These are phyloP conservation scores for Botrytis squamosa DNA, from an alignment of 2,329 filamentous ascomycete genomes.

Conservation along the genomic window DNA sequence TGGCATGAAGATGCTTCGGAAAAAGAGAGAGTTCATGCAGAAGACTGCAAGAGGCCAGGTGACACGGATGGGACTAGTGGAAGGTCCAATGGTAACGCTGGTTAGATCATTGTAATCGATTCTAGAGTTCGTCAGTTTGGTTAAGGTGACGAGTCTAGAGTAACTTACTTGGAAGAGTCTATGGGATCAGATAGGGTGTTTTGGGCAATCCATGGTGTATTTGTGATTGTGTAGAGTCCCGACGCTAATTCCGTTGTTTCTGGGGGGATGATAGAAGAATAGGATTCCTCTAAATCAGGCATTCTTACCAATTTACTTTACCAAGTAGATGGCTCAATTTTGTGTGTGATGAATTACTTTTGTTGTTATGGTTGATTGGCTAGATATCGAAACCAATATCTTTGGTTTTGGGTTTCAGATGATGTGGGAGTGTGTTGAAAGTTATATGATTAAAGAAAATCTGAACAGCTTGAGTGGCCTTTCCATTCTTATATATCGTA, in stretches of 20 bases:
- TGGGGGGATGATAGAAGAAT: background rate
- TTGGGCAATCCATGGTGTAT: background rate
- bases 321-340: background rate
- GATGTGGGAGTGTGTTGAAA: background rate
- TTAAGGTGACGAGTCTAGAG: rapidly evolving
- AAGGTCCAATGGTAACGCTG: background rate
- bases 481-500: background rate
- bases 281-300: background rate
- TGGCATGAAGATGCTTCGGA: slow-evolving; percentile 1
- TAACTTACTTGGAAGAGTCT: background rate
- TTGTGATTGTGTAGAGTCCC: background rate
- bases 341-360: background rate
- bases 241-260: too few species aligned
- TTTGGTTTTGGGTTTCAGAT: rapidly evolving
- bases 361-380: background rate
- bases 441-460: background rate
- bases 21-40: slow-evolving; percentile 3
- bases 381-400: background rate
- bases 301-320: background rate
- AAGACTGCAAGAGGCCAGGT: background rate
- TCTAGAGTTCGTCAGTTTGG: background rate
- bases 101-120: background rate
- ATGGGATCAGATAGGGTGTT: background rate
- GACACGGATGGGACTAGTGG: background rate
- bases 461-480: rapidly evolving